These are phyloP conservation scores for Penicillium sp. DNA, from an alignment of 2,329 filamentous ascomycete species.

Conservation along the genomic window DNA sequence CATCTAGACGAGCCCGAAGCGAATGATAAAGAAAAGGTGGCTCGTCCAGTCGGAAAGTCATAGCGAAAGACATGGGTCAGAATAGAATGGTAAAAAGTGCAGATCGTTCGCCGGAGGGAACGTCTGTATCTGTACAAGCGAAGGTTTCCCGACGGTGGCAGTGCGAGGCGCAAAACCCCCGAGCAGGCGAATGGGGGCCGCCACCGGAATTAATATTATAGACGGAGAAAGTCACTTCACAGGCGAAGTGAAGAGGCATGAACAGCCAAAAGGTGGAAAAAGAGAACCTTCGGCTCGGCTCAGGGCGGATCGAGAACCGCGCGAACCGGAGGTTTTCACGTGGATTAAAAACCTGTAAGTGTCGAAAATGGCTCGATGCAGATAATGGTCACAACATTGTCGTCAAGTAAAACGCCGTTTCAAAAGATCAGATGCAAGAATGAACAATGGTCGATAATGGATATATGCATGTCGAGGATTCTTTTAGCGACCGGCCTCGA, in stretches of 20 bases:
- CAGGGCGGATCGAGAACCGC: conserved; percentile 19
- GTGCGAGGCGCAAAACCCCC: conserved; percentile 15
- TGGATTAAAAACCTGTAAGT: conserved; percentile 39
- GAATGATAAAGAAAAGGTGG: conserved; percentile 25
- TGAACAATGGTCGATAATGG: conserved; percentile 17
- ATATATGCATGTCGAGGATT: conserved; percentile 22
- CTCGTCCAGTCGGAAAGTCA: conserved; percentile 30
- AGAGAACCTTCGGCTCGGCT: conserved; percentile 23
- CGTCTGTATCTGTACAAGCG: conserved; percentile 36
- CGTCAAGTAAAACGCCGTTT: conserved; percentile 39
- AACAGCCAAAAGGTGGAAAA: conserved; percentile 33
- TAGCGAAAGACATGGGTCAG: conserved; percentile 36
- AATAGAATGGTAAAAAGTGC: conserved; percentile 26
- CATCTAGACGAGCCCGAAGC: conserved; percentile 30
- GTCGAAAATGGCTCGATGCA: conserved; percentile 41
- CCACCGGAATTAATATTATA: conserved; percentile 43
- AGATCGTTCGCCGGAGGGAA: conserved; percentile 14
- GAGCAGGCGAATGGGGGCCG: conserved; percentile 11
- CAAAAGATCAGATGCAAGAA: conserved; percentile 29
- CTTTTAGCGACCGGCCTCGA: conserved; percentile 39
- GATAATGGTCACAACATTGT: conserved; percentile 34
- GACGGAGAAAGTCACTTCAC: conserved; percentile 26
- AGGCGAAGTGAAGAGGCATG: conserved; percentile 32
- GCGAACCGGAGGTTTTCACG: conserved; percentile 23
- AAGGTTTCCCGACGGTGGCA: conserved; percentile 34